Conservation (phyloP, 192 early-diverging fungal species). For the Backusella morwellensis region DNA sequence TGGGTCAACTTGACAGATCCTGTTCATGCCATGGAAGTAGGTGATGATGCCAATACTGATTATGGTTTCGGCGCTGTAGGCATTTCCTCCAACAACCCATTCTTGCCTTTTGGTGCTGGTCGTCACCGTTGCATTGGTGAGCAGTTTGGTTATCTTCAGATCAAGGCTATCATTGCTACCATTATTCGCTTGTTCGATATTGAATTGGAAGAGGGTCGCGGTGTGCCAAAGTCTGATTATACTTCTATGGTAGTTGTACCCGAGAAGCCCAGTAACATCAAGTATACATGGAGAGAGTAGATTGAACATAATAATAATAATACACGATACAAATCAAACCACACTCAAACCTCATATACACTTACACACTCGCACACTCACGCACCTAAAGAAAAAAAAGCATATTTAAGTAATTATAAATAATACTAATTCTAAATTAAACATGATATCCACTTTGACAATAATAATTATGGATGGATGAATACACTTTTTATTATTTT, state of each 20-base stretch:
- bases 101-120: slow-evolving; percentile 95
- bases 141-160: slow-evolving; percentile 92
- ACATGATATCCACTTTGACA: not conserved
- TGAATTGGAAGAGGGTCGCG: slow-evolving; percentile 56
- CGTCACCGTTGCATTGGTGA: slow-evolving; percentile 99
- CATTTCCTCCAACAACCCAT: slow-evolving; percentile 71
- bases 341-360: not conserved
- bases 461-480: not conserved
- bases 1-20: slow-evolving; percentile 65
- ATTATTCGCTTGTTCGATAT: slow-evolving; percentile 81
- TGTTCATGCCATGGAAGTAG: slow-evolving; percentile 51
- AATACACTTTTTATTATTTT: not conserved
- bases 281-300: slow-evolving; percentile 45
- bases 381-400: not conserved
- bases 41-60: slow-evolving; percentile 56
- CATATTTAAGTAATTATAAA: slow-evolving; percentile 8
- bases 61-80: slow-evolving; percentile 76
- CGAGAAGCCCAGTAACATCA: slow-evolving; percentile 52
- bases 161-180: slow-evolving; percentile 88
- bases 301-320: not conserved
- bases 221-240: slow-evolving; percentile 83
- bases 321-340: not conserved
- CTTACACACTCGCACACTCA: not conserved
- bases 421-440: not conserved
- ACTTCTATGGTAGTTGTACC: slow-evolving; percentile 94